Evolutionary conservation across 2,329 filamentous ascomycete genomes (phyloP).

Genomic region (Aspergillus sojae): DNA sequence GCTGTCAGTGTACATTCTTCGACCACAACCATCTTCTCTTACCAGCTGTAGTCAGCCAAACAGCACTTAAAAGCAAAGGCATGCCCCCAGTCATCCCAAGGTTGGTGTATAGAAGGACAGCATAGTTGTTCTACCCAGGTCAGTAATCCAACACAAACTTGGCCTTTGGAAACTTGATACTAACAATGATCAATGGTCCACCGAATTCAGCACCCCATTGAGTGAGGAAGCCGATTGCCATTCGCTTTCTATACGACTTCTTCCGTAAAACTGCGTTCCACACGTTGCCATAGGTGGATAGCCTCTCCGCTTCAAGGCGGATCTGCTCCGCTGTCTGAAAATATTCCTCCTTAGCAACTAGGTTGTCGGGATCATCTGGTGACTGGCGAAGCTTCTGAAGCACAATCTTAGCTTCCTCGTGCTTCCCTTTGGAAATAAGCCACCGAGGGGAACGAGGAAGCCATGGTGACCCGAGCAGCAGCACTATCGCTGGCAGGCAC

Average conservation of each 20-base stretch:
- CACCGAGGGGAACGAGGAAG: constrained; percentile 54
- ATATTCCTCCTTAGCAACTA: constrained; percentile 51
- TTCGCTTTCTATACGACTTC: constrained; percentile 53
- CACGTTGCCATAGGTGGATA: constrained; percentile 43
- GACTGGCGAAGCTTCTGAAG: constrained; percentile 44
- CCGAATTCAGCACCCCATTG: constrained; percentile 58
- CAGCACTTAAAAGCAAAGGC: constrained; percentile 48
- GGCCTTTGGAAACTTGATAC: constrained; percentile 22
- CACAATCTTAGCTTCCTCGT: constrained; percentile 50
- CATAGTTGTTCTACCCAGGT: constrained; percentile 49
- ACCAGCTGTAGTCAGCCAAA: constrained; percentile 52
- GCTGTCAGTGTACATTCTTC: constrained; percentile 12
- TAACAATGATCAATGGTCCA: constrained; percentile 55
- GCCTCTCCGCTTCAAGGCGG: constrained; percentile 45
- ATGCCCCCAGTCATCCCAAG: constrained; percentile 47
- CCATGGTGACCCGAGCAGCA: constrained; percentile 46
- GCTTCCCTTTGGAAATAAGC: constrained; percentile 51
- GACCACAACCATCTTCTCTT: constrained; percentile 14
- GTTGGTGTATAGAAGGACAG: constrained; percentile 47
- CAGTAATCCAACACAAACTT: constrained; percentile 3
- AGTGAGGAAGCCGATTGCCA: constrained; percentile 56
- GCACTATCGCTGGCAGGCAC: constrained; percentile 42
- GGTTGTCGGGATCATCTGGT: constrained; percentile 42
- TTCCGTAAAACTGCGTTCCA: constrained; percentile 53
- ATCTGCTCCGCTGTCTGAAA: constrained; percentile 53